Evolutionary conservation across 495 filamentous ascomycete species (phyloP).

Genomic region (Echria macrotheca): DNA sequence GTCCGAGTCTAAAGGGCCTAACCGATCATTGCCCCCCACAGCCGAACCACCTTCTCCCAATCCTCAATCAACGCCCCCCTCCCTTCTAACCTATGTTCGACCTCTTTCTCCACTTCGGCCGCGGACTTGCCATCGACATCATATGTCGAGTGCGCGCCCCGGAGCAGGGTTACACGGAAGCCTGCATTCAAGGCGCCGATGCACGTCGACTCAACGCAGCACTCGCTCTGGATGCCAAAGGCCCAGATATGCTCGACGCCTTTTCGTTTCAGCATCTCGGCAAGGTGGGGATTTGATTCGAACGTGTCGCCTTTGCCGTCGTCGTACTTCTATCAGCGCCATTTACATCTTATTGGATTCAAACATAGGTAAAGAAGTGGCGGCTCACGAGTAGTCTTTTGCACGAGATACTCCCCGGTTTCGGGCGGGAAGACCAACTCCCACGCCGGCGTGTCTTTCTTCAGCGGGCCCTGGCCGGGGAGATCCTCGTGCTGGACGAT

Average conservation of each 20-base stretch:
- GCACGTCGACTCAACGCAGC: conserved; percentile 28
- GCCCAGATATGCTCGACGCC: conserved; percentile 21
- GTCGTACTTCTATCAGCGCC: not conserved
- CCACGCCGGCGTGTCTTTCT: conserved; percentile 24
- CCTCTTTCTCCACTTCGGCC: conserved; percentile 26
- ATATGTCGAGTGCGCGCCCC: conserved; percentile 35
- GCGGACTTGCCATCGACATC: conserved; percentile 17
- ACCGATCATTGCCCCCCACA: conserved; percentile 11
- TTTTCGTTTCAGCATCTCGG: conserved; percentile 2
- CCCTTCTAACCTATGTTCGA: conserved; percentile 19
- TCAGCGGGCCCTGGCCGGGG: conserved; percentile 18
- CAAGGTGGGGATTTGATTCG: conserved; percentile 28
- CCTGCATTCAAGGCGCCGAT: conserved; percentile 25
- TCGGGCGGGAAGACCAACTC: conserved; percentile 27
- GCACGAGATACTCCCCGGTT: conserved; percentile 14
- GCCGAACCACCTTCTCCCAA: conserved; percentile 21
- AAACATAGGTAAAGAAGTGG: too few species aligned
- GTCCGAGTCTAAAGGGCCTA: too few species aligned
- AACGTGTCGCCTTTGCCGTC: conserved; percentile 25
- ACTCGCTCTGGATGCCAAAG: conserved; percentile 34
- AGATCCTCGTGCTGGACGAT: conserved; percentile 31
- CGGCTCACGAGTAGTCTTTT: conserved; percentile 26
- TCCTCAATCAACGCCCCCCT: conserved; percentile 15
- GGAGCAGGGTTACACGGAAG: conserved; percentile 24
- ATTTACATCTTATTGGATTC: too few species aligned